These are phyloP conservation scores for Mycena leptocephala DNA, from an alignment of 768 basidiomycete species.

Conservation along the genomic window DNA sequence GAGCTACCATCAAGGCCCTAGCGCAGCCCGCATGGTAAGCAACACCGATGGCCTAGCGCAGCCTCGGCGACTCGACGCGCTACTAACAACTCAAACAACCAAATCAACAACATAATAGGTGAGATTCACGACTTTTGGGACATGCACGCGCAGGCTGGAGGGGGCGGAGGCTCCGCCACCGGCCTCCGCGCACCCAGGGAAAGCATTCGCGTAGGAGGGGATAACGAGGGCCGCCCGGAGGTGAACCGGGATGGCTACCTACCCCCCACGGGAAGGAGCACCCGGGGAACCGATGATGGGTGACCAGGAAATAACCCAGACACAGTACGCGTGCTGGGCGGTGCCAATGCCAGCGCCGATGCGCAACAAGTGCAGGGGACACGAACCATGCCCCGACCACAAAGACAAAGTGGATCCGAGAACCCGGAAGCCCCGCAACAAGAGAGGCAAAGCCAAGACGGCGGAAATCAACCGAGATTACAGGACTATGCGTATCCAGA, in stretches of 20 bases:
- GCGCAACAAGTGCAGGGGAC: neutral
- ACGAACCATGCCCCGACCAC: neutral
- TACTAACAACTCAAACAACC: neutral
- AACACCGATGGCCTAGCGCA: neutral
- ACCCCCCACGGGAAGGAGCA: neutral
- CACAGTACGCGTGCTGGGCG: neutral
- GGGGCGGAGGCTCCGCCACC: slow-evolving; percentile 10
- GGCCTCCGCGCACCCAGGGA: neutral
- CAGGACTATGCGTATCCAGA: neutral
- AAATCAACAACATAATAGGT: neutral
- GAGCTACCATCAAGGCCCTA: neutral
- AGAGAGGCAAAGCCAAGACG: too few species aligned
- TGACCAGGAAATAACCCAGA: neutral
- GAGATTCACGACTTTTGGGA: neutral
- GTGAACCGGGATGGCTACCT: neutral
- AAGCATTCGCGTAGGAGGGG: neutral
- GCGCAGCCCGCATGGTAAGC: neutral
- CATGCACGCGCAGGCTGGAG: neutral
- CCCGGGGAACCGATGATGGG: slow-evolving; percentile 8
- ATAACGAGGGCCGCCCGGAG: neutral
- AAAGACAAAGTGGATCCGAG: neutral
- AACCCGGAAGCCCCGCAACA: too few species aligned
- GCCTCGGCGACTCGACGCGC: neutral
- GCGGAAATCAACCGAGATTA: too few species aligned
- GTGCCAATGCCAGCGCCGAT: neutral